A percentile compares a stretch with the other conserved stretches of the same genome.
Evolutionary conservation across 2,329 filamentous ascomycete species (phyloP).

Genomic region (Stagonosporopsis tanaceti): DNA sequence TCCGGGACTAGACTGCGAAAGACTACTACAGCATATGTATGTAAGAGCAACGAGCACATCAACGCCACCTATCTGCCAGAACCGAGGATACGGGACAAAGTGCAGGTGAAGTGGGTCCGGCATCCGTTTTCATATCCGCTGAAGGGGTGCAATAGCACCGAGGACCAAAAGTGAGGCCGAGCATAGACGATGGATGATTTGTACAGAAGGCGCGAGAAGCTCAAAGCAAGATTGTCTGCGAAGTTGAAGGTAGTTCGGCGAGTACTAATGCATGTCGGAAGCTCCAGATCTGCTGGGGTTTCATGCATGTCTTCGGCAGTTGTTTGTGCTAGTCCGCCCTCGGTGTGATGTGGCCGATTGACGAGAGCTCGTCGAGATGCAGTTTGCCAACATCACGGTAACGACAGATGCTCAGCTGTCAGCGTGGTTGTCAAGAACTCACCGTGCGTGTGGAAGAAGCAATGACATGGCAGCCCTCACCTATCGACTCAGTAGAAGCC

Average conservation of each 20-base stretch:
- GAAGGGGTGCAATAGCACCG: slow-evolving; percentile 9
- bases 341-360: slow-evolving; percentile 9
- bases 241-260: slow-evolving; percentile 10
- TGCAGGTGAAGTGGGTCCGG: slow-evolving; percentile 3
- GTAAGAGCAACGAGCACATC: neutral
- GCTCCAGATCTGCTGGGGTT: slow-evolving; percentile 7
- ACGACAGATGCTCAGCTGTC: neutral
- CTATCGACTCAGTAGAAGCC: neutral
- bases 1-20: neutral
- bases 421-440: neutral
- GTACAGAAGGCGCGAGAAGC: neutral
- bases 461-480: neutral
- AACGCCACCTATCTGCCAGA: slow-evolving; percentile 6
- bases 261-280: slow-evolving; percentile 3
- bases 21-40: neutral
- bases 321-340: slow-evolving; percentile 1
- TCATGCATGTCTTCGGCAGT: slow-evolving; percentile 1
- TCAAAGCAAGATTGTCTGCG: neutral
- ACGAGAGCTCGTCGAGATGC: neutral
- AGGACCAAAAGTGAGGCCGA: slow-evolving; percentile 12
- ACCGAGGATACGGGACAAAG: slow-evolving; percentile 3
- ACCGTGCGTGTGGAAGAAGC: neutral
- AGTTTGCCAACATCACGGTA: neutral
- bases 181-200: slow-evolving; percentile 3
- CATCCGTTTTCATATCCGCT: slow-evolving; percentile 1